phyloP scores from a whole-genome alignment of 106 monocot genomes.

The Narthecium ossifragum region DNA sequence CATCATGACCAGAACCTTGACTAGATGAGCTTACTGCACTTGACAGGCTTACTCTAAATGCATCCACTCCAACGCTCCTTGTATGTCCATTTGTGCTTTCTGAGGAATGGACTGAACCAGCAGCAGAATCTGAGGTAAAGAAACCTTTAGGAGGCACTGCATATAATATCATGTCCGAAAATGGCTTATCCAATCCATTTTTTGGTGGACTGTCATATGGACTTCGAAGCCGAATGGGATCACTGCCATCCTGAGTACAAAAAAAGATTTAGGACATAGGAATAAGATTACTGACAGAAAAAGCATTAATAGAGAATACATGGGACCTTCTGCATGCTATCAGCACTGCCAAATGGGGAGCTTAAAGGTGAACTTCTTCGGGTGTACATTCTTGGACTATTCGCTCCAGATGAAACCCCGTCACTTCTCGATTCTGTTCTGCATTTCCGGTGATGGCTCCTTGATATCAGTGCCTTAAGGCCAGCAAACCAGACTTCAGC shows the following conservation, averaged over 20 bases:
- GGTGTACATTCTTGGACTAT: conserved; percentile 80
- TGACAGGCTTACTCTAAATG: conserved; percentile 82
- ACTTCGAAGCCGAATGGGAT: conserved; percentile 44
- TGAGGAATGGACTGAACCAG: conserved; percentile 66
- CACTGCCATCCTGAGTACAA: conserved; percentile 64
- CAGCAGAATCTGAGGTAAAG: conserved; percentile 57
- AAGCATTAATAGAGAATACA: conserved; percentile 9
- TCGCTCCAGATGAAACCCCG: conserved; percentile 72
- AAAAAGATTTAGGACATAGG: not conserved
- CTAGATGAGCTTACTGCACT: conserved; percentile 99
- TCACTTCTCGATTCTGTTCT: conserved; percentile 84
- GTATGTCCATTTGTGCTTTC: conserved; percentile 49
- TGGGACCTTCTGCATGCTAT: conserved; percentile 69
- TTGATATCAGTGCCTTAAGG: conserved; percentile 90
- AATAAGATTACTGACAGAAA: too few relatives aligned
- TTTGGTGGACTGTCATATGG: conserved; percentile 88
- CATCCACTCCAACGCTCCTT: conserved; percentile 52
- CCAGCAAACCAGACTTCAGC: conserved; percentile 99
- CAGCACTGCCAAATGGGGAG: conserved; percentile 74
- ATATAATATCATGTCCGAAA: conserved; percentile 56
- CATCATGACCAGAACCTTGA: conserved; percentile 98
- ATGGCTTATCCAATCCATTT: conserved; percentile 65
- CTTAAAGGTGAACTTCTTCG: conserved; percentile 60
- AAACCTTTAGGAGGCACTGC: conserved; percentile 52
- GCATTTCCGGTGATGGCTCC: conserved; percentile 68